Conservation (phyloP, 139 green algal species). For the Coccomyxa sp. region DNA sequence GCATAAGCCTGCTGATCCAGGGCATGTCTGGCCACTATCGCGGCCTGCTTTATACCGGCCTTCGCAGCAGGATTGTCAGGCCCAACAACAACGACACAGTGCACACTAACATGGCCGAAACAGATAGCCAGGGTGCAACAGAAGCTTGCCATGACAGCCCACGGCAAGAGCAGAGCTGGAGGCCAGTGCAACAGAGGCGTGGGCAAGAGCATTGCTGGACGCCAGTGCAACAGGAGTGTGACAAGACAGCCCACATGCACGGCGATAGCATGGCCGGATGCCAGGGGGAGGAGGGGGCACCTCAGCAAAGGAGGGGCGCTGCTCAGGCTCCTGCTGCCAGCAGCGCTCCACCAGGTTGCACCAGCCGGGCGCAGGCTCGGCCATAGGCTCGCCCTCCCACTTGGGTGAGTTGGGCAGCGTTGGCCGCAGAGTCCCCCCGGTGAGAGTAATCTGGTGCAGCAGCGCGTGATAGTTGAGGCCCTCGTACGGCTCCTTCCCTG, state of each 20-base stretch:
- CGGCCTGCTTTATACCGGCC: background rate
- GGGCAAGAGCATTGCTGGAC: background rate
- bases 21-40: background rate
- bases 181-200: too few species aligned
- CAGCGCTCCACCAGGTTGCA: constrained; percentile 48
- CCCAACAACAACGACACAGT: too few species aligned
- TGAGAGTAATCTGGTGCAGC: constrained; percentile 62
- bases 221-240: background rate
- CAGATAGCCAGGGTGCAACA: too few species aligned
- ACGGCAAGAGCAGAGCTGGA: too few species aligned
- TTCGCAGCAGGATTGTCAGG: background rate
- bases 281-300: background rate
- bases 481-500: constrained; percentile 59
- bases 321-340: constrained; percentile 37
- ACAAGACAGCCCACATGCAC: too few species aligned
- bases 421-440: constrained; percentile 39
- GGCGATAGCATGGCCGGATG: too few species aligned
- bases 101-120: too few species aligned
- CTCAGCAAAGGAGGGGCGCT: constrained; percentile 40
- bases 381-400: constrained; percentile 47
- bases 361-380: constrained; percentile 57
- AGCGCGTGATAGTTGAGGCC: constrained; percentile 78
- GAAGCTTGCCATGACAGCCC: too few species aligned
- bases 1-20: background rate
- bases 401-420: constrained; percentile 51